Percentiles rank a stretch among this genome's conserved stretches.
Evolutionary conservation across 768 basidiomycete genomes (phyloP).

Genomic region (Chiua virens): DNA sequence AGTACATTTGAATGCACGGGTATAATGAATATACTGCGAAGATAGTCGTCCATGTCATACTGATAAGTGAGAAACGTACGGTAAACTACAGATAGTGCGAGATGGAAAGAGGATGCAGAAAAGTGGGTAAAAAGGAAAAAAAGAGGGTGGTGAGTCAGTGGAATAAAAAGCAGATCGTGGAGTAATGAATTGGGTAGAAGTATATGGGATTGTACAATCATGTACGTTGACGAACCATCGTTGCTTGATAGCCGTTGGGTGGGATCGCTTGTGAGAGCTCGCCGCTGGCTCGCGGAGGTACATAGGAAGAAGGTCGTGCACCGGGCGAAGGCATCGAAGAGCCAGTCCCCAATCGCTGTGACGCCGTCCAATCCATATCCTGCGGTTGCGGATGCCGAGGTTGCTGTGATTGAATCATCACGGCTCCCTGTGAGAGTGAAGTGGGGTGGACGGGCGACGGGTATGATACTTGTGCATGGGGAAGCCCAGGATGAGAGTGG

Average conservation of each 20-base stretch:
- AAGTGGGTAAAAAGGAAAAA: slow-evolving; percentile 21
- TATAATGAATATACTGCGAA: slow-evolving; percentile 61
- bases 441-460: slow-evolving; percentile 44
- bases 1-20: slow-evolving; percentile 46
- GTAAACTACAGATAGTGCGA: slow-evolving; percentile 65
- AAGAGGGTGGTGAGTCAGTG: slow-evolving; percentile 29
- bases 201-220: slow-evolving; percentile 27
- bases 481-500: slow-evolving; percentile 39
- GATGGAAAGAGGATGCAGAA: slow-evolving; percentile 37
- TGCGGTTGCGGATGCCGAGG: slow-evolving; percentile 41
- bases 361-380: slow-evolving; percentile 41
- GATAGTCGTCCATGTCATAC: slow-evolving; percentile 61
- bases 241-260: slow-evolving; percentile 44
- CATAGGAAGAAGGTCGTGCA: slow-evolving; percentile 53
- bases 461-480: slow-evolving; percentile 46
- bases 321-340: slow-evolving; percentile 33
- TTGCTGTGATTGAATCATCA: slow-evolving; percentile 44
- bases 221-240: slow-evolving; percentile 52
- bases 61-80: slow-evolving; percentile 43
- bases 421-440: slow-evolving; percentile 45
- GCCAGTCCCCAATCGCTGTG: slow-evolving; percentile 41
- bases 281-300: slow-evolving; percentile 43
- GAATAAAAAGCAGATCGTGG: slow-evolving; percentile 24
- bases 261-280: slow-evolving; percentile 43
- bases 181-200: slow-evolving; percentile 15